phyloP scores from a whole-genome alignment of 2,329 filamentous ascomycete genomes.

The Tolypocladium pustulatum region DNA sequence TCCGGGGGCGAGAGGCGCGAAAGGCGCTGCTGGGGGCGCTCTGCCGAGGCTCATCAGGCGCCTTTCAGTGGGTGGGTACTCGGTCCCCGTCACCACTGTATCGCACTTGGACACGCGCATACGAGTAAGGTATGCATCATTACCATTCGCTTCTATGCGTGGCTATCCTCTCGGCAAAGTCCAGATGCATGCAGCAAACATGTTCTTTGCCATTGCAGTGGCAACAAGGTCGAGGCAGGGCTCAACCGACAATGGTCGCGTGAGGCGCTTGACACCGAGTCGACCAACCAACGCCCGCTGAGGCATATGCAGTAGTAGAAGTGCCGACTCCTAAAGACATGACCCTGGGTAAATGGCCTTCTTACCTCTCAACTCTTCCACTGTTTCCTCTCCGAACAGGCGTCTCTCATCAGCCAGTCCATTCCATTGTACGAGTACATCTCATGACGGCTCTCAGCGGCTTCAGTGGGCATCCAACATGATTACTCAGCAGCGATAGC shows the following conservation, averaged over 20 bases:
- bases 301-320: neutral
- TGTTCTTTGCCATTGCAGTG: too few species aligned
- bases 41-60: constrained; percentile 8
- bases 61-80: neutral
- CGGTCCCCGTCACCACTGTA: too few species aligned
- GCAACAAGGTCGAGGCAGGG: neutral
- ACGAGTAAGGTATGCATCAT: neutral
- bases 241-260: neutral
- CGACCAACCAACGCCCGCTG: neutral
- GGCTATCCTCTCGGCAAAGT: neutral
- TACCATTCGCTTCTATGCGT: neutral
- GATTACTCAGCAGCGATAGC: neutral
- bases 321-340: neutral
- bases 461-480: neutral
- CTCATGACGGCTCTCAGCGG: neutral
- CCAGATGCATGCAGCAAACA: too few species aligned
- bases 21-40: neutral
- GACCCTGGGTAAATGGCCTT: neutral
- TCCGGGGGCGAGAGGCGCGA: neutral
- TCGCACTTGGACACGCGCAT: neutral
- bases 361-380: neutral
- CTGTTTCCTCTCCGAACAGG: neutral
- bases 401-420: neutral
- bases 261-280: neutral
- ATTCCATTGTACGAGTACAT: neutral